Percentiles rank a stretch among this genome's conserved stretches.
Conservation (phyloP, 495 filamentous ascomycete genomes). For the Extremus antarcticus region DNA sequence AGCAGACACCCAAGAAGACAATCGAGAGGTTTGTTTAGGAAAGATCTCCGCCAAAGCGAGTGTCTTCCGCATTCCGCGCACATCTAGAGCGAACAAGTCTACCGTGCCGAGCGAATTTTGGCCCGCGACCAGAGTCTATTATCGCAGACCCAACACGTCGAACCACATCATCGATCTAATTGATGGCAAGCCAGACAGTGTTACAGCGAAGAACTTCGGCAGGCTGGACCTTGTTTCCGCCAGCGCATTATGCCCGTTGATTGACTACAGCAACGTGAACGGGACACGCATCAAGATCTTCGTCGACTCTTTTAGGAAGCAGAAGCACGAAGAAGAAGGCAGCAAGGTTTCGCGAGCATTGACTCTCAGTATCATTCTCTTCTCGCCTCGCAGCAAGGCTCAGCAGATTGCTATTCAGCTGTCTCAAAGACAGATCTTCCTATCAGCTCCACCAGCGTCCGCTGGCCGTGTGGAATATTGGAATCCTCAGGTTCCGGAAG, state of each 20-base stretch:
- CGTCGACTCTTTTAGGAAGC: slow-evolving; percentile 49
- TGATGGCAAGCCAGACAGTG: not conserved
- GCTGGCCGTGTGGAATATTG: slow-evolving; percentile 46
- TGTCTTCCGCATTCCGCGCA: slow-evolving; percentile 4
- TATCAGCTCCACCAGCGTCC: slow-evolving; percentile 29
- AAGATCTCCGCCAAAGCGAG: slow-evolving; percentile 22
- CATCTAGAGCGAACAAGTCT: not conserved
- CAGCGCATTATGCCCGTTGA: slow-evolving; percentile 4
- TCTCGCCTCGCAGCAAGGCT: slow-evolving; percentile 61
- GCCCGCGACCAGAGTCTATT: slow-evolving; percentile 1
- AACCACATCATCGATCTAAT: slow-evolving; percentile 8
- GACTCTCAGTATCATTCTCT: slow-evolving; percentile 59
- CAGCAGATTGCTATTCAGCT: slow-evolving; percentile 54
- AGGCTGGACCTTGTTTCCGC: slow-evolving; percentile 13
- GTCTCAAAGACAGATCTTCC: slow-evolving; percentile 50
- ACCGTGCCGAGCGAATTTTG: slow-evolving; percentile 3
- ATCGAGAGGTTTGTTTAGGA: slow-evolving; percentile 76
- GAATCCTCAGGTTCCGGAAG: slow-evolving; percentile 54
- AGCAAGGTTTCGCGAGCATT: slow-evolving; percentile 41
- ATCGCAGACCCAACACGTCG: not conserved
- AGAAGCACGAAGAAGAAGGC: slow-evolving; percentile 45
- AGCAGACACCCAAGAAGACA: slow-evolving; percentile 27
- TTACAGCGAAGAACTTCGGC: slow-evolving; percentile 24
- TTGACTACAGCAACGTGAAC: slow-evolving; percentile 16
- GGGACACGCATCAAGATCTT: slow-evolving; percentile 56